phyloP scores from a whole-genome alignment of 2,329 filamentous ascomycete species.

The Cladosporium austrohemisphaericum region DNA sequence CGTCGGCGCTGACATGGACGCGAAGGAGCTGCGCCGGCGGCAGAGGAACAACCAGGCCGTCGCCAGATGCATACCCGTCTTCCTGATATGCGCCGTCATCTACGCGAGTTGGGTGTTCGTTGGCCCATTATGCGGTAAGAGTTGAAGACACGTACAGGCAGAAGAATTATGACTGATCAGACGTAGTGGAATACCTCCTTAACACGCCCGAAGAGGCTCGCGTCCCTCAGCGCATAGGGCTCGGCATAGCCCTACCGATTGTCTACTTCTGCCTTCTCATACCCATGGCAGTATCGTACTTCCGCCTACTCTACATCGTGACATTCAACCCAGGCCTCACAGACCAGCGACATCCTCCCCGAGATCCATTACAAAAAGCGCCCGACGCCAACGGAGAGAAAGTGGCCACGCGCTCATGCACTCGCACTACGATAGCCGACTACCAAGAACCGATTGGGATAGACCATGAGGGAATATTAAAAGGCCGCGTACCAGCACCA shows the following conservation, averaged over 20 bases:
- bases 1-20: slow-evolving; percentile 14
- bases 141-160: not conserved
- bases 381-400: slow-evolving; percentile 12
- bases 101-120: slow-evolving; percentile 31
- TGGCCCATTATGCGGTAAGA: slow-evolving; percentile 24
- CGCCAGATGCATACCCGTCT: slow-evolving; percentile 27
- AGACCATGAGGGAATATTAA: slow-evolving; percentile 23
- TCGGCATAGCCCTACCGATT: slow-evolving; percentile 66
- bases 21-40: slow-evolving; percentile 14
- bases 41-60: slow-evolving; percentile 15
- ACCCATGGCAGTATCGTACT: slow-evolving; percentile 63
- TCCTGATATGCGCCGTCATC: slow-evolving; percentile 28
- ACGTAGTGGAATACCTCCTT: slow-evolving; percentile 68
- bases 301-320: slow-evolving; percentile 67
- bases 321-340: slow-evolving; percentile 69
- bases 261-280: slow-evolving; percentile 70
- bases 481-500: slow-evolving; percentile 49
- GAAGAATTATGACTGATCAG: not conserved
- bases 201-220: slow-evolving; percentile 34
- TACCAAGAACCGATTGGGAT: slow-evolving; percentile 26
- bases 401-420: slow-evolving; percentile 19
- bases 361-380: slow-evolving; percentile 17
- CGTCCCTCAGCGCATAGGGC: slow-evolving; percentile 44
- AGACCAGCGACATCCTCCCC: slow-evolving; percentile 53
- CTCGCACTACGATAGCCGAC: slow-evolving; percentile 19